Conservation (phyloP, 1,284 basidiomycete species). For the Coriolopsis trogii region DNA sequence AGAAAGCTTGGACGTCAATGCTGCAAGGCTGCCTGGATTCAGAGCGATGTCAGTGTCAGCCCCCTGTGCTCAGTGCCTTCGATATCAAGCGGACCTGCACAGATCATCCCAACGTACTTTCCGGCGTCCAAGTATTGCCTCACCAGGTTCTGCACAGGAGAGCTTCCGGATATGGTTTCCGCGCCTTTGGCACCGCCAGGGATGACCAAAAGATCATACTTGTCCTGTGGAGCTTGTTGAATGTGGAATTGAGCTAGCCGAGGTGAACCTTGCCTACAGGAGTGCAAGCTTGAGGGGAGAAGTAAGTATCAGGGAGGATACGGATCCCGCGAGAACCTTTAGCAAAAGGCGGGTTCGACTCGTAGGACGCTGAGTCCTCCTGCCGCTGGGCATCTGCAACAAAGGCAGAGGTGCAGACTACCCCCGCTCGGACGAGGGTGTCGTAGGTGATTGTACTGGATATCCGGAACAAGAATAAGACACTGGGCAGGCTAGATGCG, state of each 20-base stretch:
- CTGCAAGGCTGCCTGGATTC: constrained; percentile 64
- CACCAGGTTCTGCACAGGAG: constrained; percentile 67
- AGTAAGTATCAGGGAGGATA: constrained; percentile 68
- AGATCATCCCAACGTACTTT: constrained; percentile 82
- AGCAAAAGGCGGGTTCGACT: constrained; percentile 44
- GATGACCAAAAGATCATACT: constrained; percentile 72
- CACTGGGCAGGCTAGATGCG: background rate
- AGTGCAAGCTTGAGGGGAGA: constrained; percentile 43
- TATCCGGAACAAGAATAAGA: background rate
- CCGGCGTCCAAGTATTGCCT: constrained; percentile 58
- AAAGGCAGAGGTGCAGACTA: constrained; percentile 66
- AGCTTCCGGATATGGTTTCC: constrained; percentile 65
- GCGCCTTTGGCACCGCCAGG: constrained; percentile 86
- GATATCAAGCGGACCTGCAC: constrained; percentile 58
- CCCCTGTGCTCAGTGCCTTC: background rate
- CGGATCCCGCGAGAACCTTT: constrained; percentile 76
- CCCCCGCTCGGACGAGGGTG: constrained; percentile 75
- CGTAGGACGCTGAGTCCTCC: constrained; percentile 7
- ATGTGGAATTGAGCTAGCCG: background rate
- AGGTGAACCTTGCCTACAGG: constrained; percentile 20
- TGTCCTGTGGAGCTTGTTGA: constrained; percentile 42
- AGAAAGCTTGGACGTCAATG: constrained; percentile 64
- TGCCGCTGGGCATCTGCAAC: constrained; percentile 44
- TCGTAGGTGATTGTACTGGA: constrained; percentile 77
- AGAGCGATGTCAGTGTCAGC: background rate